A percentile compares a stretch with the other conserved stretches of the same genome.
Evolutionary conservation across 2,329 filamentous ascomycete genomes (phyloP).

Genomic region (Colletotrichum gloeosporioides): DNA sequence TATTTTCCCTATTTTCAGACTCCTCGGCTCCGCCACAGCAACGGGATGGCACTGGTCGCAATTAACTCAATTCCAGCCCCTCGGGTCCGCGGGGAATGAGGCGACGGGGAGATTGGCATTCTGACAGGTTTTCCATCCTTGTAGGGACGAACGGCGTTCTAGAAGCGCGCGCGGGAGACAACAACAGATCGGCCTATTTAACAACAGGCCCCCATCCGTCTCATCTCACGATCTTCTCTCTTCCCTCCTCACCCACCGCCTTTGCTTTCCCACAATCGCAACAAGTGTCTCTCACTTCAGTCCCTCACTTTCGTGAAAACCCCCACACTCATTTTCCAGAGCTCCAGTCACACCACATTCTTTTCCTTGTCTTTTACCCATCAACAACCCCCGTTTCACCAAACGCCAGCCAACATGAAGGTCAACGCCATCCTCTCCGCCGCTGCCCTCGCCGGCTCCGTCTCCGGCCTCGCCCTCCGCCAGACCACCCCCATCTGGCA

Average conservation of each 20-base stretch:
- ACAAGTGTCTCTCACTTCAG: constrained; percentile 2
- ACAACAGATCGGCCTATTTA: not conserved
- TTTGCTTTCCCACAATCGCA: not conserved
- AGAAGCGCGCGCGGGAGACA: not conserved
- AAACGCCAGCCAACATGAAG: not conserved
- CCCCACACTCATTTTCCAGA: not conserved
- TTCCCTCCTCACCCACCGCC: not conserved
- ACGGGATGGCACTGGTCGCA: not conserved
- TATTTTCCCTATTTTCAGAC: constrained; percentile 17
- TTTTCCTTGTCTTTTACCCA: not conserved
- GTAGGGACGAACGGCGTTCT: not conserved
- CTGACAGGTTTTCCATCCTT: not conserved
- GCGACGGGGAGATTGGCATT: not conserved
- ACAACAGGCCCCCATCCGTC: not conserved
- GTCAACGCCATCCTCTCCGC: constrained; percentile 3
- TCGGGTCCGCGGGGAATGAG: not conserved
- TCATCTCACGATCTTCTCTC: not conserved
- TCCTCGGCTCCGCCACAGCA: constrained; percentile 5
- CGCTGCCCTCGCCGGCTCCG: constrained; percentile 1
- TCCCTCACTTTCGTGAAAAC: not conserved
- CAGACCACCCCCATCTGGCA: constrained; percentile 32
- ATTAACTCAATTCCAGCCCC: not conserved
- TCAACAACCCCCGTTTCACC: not conserved
- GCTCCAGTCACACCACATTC: not conserved
- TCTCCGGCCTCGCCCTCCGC: constrained; percentile 27